Base-by-base conservation (phyloP, 441 rosid species). In the Pelargonium fulgidum region DNA sequence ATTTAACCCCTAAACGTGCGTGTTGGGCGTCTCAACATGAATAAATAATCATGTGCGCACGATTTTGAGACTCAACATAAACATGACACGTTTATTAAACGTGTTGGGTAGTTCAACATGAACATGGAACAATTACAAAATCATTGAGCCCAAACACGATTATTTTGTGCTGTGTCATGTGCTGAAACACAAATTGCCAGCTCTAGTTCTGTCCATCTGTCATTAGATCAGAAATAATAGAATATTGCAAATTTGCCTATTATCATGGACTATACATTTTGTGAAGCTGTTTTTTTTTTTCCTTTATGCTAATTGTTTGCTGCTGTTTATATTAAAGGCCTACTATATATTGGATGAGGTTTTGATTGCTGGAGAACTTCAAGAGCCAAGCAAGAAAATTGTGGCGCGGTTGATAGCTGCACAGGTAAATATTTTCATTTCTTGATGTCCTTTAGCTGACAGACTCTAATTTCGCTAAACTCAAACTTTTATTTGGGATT, bases 351-450 rank as follows among this genome's bases (percentile, higher is more conserved):
- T 90, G 86, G 96, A 90, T 74, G 96, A 90, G 78, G 74, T 90
- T 68, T 75, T 95, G 82, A 86, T 95, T 64, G 99, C 97, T 4
- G 99, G 99, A 1, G 97, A 95, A 75, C 97, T 95, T 75, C 99
- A 95, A 82, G 99, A 92, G 76, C 76, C 99, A 0, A 95, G 99
- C 92, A 92, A 95, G 92, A 95, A 90, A 79, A 90, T 90, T 17
- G 85, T 92, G 47, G 93, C 96, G 12, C 84, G 92, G 80, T 78
- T 90, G 68, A 88, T 92, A 45, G 87, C 93, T 73, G 93, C 95
- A 0, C 97, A 90, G 93, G 98, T 92, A 58, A 72, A 52, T 16
- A 52, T 68, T 59, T 79, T 58, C 58, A 36, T 19, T 3, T 36
- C 7, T 14, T 24, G 62, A 3, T 62, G 13, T 59, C 24, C 47